Base-by-base conservation (phyloP, 192 early-diverging fungal genomes). In the Polychytrium aggregatum region DNA sequence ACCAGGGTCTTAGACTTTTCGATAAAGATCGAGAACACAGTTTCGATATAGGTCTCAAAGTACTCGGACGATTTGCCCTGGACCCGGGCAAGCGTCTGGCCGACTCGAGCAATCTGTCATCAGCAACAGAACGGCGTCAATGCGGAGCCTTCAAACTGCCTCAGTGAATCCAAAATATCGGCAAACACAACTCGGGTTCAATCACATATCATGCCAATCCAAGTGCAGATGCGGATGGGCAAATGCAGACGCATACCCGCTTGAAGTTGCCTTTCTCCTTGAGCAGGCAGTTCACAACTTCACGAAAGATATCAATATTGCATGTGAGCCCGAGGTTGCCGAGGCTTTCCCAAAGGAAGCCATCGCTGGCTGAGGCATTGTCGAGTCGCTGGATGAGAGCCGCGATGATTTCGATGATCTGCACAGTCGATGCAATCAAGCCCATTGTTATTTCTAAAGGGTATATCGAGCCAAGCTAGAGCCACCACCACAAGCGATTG, bases 331-430 rank as follows among this genome's bases (percentile, higher is more conserved):
- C 65, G 28, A 72, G 52, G 45, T 61, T 50, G 17, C 67, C 68
- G 10, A 78, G 56, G 6, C 37, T 29, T 26, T 71, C 57, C 65
- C 68, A 74, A 25, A 74, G 43, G 10, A 68, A 37, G 17, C 45
- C 59, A 22, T 60, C 41, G 24, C 25, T 22, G 20, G 26, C 53
- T 14, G 16, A 16, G 28, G 29, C 29, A 27, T 46, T 62, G 34
- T 62, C 51, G 25, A 72, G 50, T 18, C 48, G 28, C 17, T 56
- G 46, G 14, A 43, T 38, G 13, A 72, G 55, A 13, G 63, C 62
- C 8, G 70, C 67, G 24, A 72, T 63, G 28, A 62, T 50, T 55
- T 68, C 57, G 8, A 63, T 47, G 8, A 45, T 34, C 50, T 57
- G 35, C 8, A 4, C 2, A 37, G 17, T 13, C 29, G 26, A 24